Evolutionary conservation across 148 eudicot genomes (phyloP).

Genomic region (Arbutus unedo): DNA sequence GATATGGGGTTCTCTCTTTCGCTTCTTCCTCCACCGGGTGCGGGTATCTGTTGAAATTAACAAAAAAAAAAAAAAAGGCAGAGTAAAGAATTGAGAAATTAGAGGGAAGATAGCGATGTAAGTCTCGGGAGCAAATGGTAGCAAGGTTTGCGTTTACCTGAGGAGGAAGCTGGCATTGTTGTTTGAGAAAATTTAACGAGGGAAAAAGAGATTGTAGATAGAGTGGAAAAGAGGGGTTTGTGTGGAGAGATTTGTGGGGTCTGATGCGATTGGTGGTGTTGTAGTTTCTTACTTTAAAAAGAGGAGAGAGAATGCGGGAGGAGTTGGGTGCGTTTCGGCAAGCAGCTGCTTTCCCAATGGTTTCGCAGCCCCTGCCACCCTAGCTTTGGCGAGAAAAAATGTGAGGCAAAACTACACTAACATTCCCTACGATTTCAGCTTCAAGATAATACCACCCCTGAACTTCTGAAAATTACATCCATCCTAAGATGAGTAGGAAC

Average conservation of each 20-base stretch:
- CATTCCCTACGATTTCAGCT: too few relatives aligned
- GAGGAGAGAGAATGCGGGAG: too few relatives aligned
- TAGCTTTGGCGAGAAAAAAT: too few relatives aligned
- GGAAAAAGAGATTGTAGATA: background rate
- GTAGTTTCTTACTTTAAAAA: too few relatives aligned
- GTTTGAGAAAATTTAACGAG: constrained; percentile 20
- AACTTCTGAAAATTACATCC: too few relatives aligned
- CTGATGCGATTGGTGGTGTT: constrained; percentile 6
- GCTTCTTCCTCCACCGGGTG: constrained; percentile 63
- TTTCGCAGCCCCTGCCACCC: too few relatives aligned
- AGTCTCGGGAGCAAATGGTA: background rate
- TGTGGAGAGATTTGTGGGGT: constrained; percentile 17
- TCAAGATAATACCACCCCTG: too few relatives aligned
- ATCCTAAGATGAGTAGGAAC: too few relatives aligned
- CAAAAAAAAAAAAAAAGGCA: background rate
- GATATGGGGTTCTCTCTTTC: constrained; percentile 46
- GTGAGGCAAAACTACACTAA: too few relatives aligned
- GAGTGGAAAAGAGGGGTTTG: constrained; percentile 11
- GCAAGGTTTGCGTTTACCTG: constrained; percentile 42
- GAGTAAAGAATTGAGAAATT: background rate
- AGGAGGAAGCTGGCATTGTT: constrained; percentile 77
- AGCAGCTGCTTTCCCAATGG: too few relatives aligned
- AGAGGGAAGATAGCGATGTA: background rate
- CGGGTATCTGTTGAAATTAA: constrained; percentile 41
- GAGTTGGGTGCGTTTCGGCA: too few relatives aligned